Percentiles rank a stretch among this genome's conserved stretches.
Conservation (phyloP, 2,329 filamentous ascomycete genomes). For the Berkeleyomyces rouxiae region DNA sequence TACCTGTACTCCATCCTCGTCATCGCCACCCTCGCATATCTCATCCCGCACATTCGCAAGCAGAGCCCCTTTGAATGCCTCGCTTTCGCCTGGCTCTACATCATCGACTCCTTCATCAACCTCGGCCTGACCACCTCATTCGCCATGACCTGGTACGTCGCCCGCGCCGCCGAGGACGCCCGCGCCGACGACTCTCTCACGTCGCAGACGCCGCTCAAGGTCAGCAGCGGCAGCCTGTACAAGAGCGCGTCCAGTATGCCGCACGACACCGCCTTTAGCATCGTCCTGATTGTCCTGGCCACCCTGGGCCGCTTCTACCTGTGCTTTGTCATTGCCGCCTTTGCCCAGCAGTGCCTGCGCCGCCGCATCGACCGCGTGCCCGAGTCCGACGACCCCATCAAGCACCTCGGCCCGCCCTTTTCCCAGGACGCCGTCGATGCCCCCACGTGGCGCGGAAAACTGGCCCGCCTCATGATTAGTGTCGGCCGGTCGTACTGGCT, state of each 20-base stretch:
- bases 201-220: conserved; percentile 10
- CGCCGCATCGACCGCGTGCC: conserved; percentile 32
- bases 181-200: conserved; percentile 12
- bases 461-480: conserved; percentile 65
- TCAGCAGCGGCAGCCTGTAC: conserved; percentile 5
- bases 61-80: conserved; percentile 67
- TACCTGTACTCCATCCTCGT: conserved; percentile 73
- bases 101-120: conserved; percentile 69
- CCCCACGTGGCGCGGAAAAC: conserved; percentile 58
- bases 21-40: conserved; percentile 48
- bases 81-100: conserved; percentile 69
- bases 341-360: conserved; percentile 59
- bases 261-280: conserved; percentile 54
- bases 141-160: conserved; percentile 70
- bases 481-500: conserved; percentile 69
- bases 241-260: conserved; percentile 18
- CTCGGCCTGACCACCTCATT: conserved; percentile 68
- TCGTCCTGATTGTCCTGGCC: conserved; percentile 56
- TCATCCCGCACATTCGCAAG: conserved; percentile 64
- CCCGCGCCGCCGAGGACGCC: conserved; percentile 30
- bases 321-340: conserved; percentile 66
- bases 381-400: conserved; percentile 10
- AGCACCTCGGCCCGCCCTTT: conserved; percentile 40
- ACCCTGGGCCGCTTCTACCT: conserved; percentile 72
- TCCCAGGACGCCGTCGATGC: conserved; percentile 52